These are phyloP conservation scores for Colletotrichum godetiae DNA, from an alignment of 2,329 filamentous ascomycete species.

Conservation along the genomic window DNA sequence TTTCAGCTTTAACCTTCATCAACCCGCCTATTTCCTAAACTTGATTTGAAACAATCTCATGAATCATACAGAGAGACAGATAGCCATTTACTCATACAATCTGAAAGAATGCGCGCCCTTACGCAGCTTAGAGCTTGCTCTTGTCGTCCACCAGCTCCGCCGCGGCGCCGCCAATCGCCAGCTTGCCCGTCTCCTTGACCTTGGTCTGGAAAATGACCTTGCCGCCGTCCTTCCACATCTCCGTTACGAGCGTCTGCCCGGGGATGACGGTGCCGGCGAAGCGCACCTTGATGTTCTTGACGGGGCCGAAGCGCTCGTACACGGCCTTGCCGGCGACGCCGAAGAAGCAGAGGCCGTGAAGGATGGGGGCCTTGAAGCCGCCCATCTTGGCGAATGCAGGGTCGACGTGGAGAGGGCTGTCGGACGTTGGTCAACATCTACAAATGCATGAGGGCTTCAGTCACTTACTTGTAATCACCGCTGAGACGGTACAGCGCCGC, in stretches of 20 bases:
- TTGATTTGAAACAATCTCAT: background rate
- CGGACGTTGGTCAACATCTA: conserved; percentile 3
- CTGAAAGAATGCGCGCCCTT: too few species aligned
- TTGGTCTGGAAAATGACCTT: conserved; percentile 86
- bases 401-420: conserved; percentile 89
- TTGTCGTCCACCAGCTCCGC: conserved; percentile 72
- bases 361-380: conserved; percentile 92
- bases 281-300: conserved; percentile 92
- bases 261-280: conserved; percentile 89
- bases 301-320: conserved; percentile 82
- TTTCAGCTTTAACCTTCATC: background rate
- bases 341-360: conserved; percentile 97
- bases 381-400: conserved; percentile 94
- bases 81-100: conserved; percentile 1
- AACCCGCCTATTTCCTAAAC: background rate
- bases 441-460: background rate
- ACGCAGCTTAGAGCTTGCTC: conserved; percentile 41
- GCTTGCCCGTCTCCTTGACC: conserved; percentile 93
- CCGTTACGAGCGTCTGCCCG: conserved; percentile 89
- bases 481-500: conserved; percentile 93
- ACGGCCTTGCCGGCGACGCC: conserved; percentile 93
- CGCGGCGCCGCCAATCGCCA: conserved; percentile 84
- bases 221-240: conserved; percentile 92
- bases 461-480: conserved; percentile 83
- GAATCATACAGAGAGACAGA: background rate